Conservation (phyloP, 805 yeast genomes). For the Naumovozyma dairenensis region DNA sequence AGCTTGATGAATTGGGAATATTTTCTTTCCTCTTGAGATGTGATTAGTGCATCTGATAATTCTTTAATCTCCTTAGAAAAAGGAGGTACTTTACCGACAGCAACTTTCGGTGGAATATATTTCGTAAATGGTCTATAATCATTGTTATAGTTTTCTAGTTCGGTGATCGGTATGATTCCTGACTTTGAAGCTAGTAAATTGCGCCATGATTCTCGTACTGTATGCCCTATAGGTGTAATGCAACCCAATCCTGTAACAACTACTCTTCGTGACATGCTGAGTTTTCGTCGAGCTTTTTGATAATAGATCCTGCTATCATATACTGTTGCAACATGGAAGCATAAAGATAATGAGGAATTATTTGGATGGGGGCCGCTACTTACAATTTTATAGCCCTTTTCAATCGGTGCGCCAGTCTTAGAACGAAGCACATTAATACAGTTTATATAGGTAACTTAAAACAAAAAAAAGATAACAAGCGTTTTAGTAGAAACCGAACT, state of each 20-base stretch:
- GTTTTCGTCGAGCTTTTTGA: too few species aligned
- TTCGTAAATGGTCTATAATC: slow-evolving; percentile 33
- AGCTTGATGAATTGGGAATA: slow-evolving; percentile 67
- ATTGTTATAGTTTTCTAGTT: slow-evolving; percentile 26
- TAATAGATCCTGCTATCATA: too few species aligned
- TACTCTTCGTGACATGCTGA: slow-evolving; percentile 47
- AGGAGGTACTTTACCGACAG: slow-evolving; percentile 64
- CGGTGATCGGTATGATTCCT: slow-evolving; percentile 49
- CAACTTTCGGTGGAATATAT: slow-evolving; percentile 51
- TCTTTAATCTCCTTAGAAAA: slow-evolving; percentile 26
- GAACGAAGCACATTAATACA: too few species aligned
- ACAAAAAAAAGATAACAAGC: too few species aligned
- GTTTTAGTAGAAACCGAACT: too few species aligned
- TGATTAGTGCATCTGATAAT: slow-evolving; percentile 30
- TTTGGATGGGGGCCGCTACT: too few species aligned
- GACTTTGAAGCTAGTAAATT: slow-evolving; percentile 41
- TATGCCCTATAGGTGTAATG: slow-evolving; percentile 78
- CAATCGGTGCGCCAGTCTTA: too few species aligned
- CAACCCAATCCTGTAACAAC: slow-evolving; percentile 90
- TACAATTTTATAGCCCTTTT: too few species aligned
- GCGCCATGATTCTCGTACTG: slow-evolving; percentile 45
- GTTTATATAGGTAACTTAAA: too few species aligned
- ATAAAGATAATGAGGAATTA: too few species aligned
- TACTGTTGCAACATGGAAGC: too few species aligned
- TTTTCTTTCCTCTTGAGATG: slow-evolving; percentile 40